These are phyloP conservation scores for Neckera pumila DNA, from an alignment of 225 moss, liverwort and hornwort genomes.

Conservation along the genomic window DNA sequence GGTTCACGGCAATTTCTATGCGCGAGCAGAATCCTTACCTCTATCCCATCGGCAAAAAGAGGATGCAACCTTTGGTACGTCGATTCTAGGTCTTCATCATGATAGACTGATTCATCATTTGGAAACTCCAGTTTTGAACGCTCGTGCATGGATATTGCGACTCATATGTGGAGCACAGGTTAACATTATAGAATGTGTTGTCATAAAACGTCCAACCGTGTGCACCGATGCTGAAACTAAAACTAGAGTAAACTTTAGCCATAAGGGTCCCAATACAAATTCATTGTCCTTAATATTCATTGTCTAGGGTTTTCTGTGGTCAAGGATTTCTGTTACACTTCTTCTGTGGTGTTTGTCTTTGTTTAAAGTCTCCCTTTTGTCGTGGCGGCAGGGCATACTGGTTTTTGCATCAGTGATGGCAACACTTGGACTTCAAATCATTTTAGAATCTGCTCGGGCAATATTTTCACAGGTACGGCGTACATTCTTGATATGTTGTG, in stretches of 20 bases:
- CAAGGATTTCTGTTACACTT: neutral
- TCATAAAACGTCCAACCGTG: neutral
- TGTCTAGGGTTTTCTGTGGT: neutral
- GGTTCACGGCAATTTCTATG: constrained; percentile 63
- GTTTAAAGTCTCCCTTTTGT: neutral
- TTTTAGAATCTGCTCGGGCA: constrained; percentile 31
- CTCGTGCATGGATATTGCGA: neutral
- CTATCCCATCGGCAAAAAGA: constrained; percentile 79
- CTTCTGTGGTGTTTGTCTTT: neutral
- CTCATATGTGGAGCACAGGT: neutral
- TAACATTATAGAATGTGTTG: neutral
- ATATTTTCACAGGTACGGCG: constrained; percentile 24
- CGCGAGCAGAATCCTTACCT: constrained; percentile 62
- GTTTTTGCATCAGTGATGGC: constrained; percentile 59
- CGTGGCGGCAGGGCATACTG: constrained; percentile 31
- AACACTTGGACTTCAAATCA: constrained; percentile 44
- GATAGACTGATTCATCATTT: neutral
- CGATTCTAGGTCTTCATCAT: neutral
- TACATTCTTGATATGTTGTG: neutral
- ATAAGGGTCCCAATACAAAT: neutral
- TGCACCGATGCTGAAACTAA: neutral
- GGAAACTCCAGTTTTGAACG: neutral
- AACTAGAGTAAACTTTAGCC: neutral
- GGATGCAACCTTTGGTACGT: constrained; percentile 79
- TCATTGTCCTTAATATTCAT: neutral